Evolutionary conservation across 192 early-diverging fungal genomes (phyloP).

Genomic region (Umbelopsis ramanniana): DNA sequence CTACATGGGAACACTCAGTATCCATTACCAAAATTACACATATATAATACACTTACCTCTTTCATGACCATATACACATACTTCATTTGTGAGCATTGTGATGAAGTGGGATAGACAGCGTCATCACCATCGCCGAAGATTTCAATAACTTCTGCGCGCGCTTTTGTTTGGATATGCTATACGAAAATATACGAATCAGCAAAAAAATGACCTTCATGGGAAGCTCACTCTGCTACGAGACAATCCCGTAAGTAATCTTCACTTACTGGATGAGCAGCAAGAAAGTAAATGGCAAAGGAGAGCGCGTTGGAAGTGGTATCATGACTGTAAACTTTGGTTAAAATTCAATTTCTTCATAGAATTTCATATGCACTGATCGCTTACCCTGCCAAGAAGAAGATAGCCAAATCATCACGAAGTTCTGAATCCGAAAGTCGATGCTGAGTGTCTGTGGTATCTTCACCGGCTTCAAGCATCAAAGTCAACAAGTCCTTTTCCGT

Average conservation of each 20-base stretch:
- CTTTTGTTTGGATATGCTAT: conserved; percentile 28
- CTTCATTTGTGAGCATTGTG: conserved; percentile 53
- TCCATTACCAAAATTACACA: too few relatives aligned
- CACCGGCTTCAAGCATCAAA: conserved; percentile 32
- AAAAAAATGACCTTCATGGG: background rate
- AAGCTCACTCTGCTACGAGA: too few relatives aligned
- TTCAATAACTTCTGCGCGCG: conserved; percentile 25
- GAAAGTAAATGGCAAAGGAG: conserved; percentile 18
- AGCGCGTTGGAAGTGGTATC: conserved; percentile 27
- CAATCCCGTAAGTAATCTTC: background rate
- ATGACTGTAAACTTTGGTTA: conserved; percentile 11
- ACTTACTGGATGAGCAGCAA: conserved; percentile 24
- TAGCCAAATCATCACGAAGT: conserved; percentile 1
- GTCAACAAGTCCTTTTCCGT: conserved; percentile 39
- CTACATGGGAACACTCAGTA: background rate
- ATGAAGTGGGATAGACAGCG: conserved; percentile 37
- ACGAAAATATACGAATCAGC: background rate
- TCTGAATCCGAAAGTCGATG: conserved; percentile 21
- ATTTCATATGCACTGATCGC: background rate
- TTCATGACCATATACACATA: conserved; percentile 40
- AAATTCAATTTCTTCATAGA: background rate
- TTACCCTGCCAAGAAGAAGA: conserved; percentile 20
- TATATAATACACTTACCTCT: background rate
- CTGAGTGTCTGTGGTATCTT: background rate
- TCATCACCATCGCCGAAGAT: conserved; percentile 24